A percentile compares a stretch with the other conserved stretches of the same genome.
phyloP scores from a whole-genome alignment of 2,329 filamentous ascomycete species.

The Thielaviopsis musarum region DNA sequence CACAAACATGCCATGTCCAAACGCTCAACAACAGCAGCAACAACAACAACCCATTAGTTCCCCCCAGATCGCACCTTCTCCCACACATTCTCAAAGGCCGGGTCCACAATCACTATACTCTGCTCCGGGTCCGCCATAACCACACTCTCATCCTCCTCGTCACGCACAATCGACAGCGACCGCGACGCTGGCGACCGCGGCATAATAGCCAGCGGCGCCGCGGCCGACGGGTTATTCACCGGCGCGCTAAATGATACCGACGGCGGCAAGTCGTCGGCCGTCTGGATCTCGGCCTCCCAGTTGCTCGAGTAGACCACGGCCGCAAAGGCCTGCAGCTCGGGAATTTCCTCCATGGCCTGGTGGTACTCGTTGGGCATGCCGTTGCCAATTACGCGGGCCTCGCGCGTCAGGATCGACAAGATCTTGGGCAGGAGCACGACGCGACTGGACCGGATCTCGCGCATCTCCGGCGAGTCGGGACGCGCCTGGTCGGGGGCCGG shows the following conservation, averaged over 20 bases:
- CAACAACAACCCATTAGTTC: slow-evolving; percentile 2
- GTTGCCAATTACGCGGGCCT: slow-evolving; percentile 77
- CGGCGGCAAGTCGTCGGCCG: slow-evolving; percentile 22
- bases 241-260: slow-evolving; percentile 7
- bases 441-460: slow-evolving; percentile 39
- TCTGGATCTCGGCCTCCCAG: slow-evolving; percentile 49
- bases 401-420: slow-evolving; percentile 73
- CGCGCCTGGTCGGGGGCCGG: slow-evolving; percentile 10
- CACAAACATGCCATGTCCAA: slow-evolving; percentile 12
- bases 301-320: slow-evolving; percentile 80
- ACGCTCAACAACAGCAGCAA: slow-evolving; percentile 9
- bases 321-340: slow-evolving; percentile 66
- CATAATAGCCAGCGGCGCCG: slow-evolving; percentile 16
- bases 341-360: slow-evolving; percentile 57
- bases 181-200: slow-evolving; percentile 14
- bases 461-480: slow-evolving; percentile 8
- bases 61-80: slow-evolving; percentile 32
- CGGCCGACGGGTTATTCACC: not conserved
- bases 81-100: slow-evolving; percentile 51
- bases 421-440: slow-evolving; percentile 62
- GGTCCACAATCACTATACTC: slow-evolving; percentile 15
- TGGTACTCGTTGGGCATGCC: slow-evolving; percentile 57
- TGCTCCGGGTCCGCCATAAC: slow-evolving; percentile 33
- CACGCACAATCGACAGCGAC: slow-evolving; percentile 11
- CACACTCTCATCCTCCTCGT: slow-evolving; percentile 30